Evolutionary conservation across 768 basidiomycete species (phyloP).

Genomic region (Trametes punicea): DNA sequence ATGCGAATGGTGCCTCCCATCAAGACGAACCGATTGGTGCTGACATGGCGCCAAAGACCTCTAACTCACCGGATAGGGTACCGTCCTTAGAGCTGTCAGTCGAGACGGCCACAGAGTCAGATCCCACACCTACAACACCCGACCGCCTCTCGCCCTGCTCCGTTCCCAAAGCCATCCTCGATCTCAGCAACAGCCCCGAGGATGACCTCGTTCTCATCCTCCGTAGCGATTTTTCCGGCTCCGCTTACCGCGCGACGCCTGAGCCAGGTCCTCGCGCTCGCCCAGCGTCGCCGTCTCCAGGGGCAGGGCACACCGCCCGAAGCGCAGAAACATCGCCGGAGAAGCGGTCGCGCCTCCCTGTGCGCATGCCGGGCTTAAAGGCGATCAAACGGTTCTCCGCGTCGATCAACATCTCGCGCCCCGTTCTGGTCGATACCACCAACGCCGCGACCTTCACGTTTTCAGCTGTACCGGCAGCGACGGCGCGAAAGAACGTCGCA

Average conservation of each 20-base stretch:
- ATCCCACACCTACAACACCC: neutral
- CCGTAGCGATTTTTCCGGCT: slow-evolving; percentile 14
- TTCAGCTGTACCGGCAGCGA: neutral
- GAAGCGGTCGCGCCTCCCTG: slow-evolving; percentile 25
- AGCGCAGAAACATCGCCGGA: slow-evolving; percentile 15
- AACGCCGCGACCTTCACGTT: slow-evolving; percentile 17
- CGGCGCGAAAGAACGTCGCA: neutral
- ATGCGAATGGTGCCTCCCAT: neutral
- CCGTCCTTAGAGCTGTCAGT: neutral
- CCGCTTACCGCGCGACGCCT: slow-evolving; percentile 5
- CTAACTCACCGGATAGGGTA: neutral
- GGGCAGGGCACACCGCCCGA: neutral
- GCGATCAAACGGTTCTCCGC: slow-evolving; percentile 25
- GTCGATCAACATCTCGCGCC: slow-evolving; percentile 21
- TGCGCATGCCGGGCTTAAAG: slow-evolving; percentile 16
- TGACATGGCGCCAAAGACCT: neutral
- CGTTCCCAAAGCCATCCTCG: slow-evolving; percentile 9
- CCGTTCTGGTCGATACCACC: slow-evolving; percentile 25
- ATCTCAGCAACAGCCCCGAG: slow-evolving; percentile 14
- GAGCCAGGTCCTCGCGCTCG: neutral
- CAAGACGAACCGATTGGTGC: neutral
- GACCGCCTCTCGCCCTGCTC: neutral
- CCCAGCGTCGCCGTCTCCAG: neutral
- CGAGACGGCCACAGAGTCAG: neutral
- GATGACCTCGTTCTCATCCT: slow-evolving; percentile 21